Base-by-base conservation (phyloP, 805 yeast species). In the Barnettozyma pratensis region DNA sequence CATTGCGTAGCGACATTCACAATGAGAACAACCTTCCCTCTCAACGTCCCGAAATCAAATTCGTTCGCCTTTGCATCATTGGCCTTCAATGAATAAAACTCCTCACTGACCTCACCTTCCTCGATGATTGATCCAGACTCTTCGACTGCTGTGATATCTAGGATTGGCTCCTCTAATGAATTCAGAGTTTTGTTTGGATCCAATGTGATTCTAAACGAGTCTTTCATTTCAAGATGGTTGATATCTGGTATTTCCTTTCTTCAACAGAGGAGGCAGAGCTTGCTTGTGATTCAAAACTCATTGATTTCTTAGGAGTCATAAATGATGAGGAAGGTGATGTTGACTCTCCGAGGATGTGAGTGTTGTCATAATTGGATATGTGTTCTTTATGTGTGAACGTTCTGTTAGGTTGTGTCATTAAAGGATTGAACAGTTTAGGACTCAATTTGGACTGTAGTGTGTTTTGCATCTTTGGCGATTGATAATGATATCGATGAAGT, bases 1-100 rank as follows among this genome's bases (percentile, higher is more conserved):
- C 95, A 88, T 67, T 87, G 85, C 54, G 95, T 84, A 7, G 97
- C 97, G 8, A 88, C 91, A 66, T 91, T 90, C 45, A 88, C 96
- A 44, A 91, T 74, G 38, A 90, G 66, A 2, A 90, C 92, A 28
- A 83, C 90, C 67, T 90, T 87, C 32, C 92, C 95, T 62, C 80
- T 76, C 49, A 88, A 71, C 58, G 8, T 2, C 34, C 11, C 8
- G 34, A 90, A 83, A 31, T 83, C 75, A 64, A 71, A 83, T 8
- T 8, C 11, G 34, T 31, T 31, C 2, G 3, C 34, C 11, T 31
- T 8, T 8, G 34, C 34, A 11, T 31, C 34, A 8, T 31, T 31
- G 34, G 34, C 34, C 8, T 8, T 31, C 11, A 31, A 31, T 8
- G 34, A 8, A 11, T 31, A 31, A 11, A 31, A 31, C 11, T 31